These are phyloP conservation scores for Avena sativa DNA, from an alignment of 176 grass and related monocot genomes.

Conservation along the genomic window DNA sequence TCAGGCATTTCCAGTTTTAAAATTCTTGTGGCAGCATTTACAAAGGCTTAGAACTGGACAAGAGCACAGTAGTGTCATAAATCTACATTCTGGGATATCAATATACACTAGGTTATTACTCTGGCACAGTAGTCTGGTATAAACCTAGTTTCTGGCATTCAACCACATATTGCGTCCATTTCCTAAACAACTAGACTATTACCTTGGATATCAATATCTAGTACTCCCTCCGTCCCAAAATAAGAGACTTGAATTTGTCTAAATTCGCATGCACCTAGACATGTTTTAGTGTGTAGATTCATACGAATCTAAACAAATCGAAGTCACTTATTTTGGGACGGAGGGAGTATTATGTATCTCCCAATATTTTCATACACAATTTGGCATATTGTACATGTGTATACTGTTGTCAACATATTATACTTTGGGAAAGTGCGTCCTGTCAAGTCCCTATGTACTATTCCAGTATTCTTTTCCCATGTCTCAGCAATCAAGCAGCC, in stretches of 20 bases:
- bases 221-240: neutral
- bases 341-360: neutral
- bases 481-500: conserved; percentile 25
- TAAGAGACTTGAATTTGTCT: too few species aligned
- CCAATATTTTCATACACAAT: neutral
- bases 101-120: neutral
- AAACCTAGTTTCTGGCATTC: neutral
- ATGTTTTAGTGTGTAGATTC: too few species aligned
- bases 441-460: neutral
- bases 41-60: neutral
- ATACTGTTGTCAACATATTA: conserved; percentile 18
- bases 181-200: conserved; percentile 26
- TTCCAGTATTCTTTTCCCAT: conserved; percentile 26
- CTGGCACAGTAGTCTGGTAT: neutral
- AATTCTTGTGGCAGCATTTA: conserved; percentile 29
- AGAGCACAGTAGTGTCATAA: neutral
- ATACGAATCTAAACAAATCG: too few species aligned
- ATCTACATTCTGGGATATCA: neutral
- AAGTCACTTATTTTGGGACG: too few species aligned
- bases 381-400: neutral
- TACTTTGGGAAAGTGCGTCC: neutral
- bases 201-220: conserved; percentile 6
- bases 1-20: neutral
- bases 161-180: conserved; percentile 1
- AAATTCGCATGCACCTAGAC: too few species aligned